phyloP scores from a whole-genome alignment of 176 grass and related monocot genomes.

The Carex parvula region DNA sequence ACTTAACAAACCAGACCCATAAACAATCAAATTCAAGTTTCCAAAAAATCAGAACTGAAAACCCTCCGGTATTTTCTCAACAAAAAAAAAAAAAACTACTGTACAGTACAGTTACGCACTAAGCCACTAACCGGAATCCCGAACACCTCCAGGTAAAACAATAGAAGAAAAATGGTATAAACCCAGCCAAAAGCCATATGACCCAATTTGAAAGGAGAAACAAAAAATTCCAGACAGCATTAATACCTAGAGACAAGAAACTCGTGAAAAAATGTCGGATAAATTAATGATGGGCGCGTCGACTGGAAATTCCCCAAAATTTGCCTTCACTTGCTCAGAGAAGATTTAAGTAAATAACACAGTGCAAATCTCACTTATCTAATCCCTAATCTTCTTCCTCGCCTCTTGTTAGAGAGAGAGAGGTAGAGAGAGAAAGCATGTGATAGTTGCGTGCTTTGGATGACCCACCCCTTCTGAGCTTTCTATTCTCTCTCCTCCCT shows the following conservation, averaged over 20 bases:
- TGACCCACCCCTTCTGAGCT: conserved; percentile 22
- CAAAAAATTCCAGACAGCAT: conserved; percentile 30
- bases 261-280: conserved; percentile 38
- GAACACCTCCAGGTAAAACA: conserved; percentile 35
- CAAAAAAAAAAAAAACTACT: neutral
- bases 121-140: conserved; percentile 8
- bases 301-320: neutral
- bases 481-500: conserved; percentile 2
- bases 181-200: conserved; percentile 22
- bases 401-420: neutral
- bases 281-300: conserved; percentile 37
- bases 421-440: conserved; percentile 30
- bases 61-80: neutral
- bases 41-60: neutral
- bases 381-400: conserved; percentile 5
- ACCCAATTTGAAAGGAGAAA: neutral
- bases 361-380: neutral
- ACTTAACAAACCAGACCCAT: neutral
- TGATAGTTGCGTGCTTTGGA: conserved; percentile 24
- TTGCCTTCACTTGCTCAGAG: neutral
- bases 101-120: conserved; percentile 23
- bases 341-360: neutral
- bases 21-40: neutral
- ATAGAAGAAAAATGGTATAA: conserved; percentile 17
- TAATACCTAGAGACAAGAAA: conserved; percentile 45